phyloP scores from a whole-genome alignment of 1,139 yeast species.

The Pichia sp. region DNA sequence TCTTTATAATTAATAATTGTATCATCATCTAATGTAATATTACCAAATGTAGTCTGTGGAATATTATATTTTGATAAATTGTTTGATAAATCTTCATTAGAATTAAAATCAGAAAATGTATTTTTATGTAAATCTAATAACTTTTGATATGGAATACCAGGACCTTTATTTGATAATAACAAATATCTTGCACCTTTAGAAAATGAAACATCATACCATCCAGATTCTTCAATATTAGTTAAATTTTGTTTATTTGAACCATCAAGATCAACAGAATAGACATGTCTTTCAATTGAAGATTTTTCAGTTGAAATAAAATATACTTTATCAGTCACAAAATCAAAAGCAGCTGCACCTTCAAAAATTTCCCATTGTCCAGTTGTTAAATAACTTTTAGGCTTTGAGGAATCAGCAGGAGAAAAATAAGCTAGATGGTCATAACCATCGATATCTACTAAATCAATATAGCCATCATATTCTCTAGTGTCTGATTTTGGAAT shows the following conservation, averaged over 20 bases:
- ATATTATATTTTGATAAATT: slow-evolving; percentile 40
- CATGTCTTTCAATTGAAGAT: slow-evolving; percentile 48
- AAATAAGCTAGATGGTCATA: slow-evolving; percentile 53
- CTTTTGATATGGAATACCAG: slow-evolving; percentile 59
- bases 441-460: slow-evolving; percentile 47
- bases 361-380: slow-evolving; percentile 51
- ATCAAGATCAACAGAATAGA: slow-evolving; percentile 41
- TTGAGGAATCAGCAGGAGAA: slow-evolving; percentile 40
- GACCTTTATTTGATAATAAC: slow-evolving; percentile 57
- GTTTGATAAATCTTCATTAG: slow-evolving; percentile 39
- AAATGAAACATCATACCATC: slow-evolving; percentile 63
- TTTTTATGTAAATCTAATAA: slow-evolving; percentile 46
- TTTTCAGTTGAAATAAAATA: slow-evolving; percentile 45
- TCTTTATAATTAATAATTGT: slow-evolving; percentile 43
- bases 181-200: slow-evolving; percentile 63
- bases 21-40: slow-evolving; percentile 42
- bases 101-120: slow-evolving; percentile 34
- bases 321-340: slow-evolving; percentile 36
- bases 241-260: slow-evolving; percentile 38
- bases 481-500: slow-evolving; percentile 60
- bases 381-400: slow-evolving; percentile 39
- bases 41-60: slow-evolving; percentile 43
- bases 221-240: slow-evolving; percentile 51
- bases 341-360: slow-evolving; percentile 43
- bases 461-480: slow-evolving; percentile 46